Evolutionary conservation across 345 rosid species (phyloP).

Genomic region (Salix brachista): DNA sequence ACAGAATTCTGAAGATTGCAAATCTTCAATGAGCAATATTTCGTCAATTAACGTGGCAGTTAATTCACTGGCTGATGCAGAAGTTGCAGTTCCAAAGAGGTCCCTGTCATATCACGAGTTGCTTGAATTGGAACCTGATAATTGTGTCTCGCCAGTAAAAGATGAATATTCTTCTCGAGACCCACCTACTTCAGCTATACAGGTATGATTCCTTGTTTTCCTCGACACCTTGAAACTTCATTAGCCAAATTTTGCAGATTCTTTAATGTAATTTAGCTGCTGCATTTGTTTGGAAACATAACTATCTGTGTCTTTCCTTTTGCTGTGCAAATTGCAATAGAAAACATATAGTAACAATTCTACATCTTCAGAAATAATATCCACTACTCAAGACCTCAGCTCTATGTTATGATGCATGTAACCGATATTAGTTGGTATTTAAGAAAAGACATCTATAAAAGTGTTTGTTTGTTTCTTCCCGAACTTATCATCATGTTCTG

Average conservation of each 20-base stretch:
- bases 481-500: background rate
- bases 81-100: background rate
- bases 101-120: slow-evolving; percentile 14
- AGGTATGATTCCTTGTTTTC: slow-evolving; percentile 29
- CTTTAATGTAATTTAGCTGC: background rate
- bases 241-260: background rate
- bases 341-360: background rate
- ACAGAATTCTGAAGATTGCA: background rate
- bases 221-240: background rate
- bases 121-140: slow-evolving; percentile 6
- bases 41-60: slow-evolving; percentile 1
- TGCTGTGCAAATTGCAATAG: background rate
- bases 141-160: background rate
- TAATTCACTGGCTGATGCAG: slow-evolving; percentile 7
- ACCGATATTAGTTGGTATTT: background rate
- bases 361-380: background rate
- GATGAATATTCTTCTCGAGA: slow-evolving; percentile 10
- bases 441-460: background rate
- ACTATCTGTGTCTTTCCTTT: background rate
- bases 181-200: slow-evolving; percentile 10
- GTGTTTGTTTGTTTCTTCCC: background rate
- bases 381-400: background rate
- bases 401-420: background rate
- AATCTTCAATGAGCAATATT: background rate
- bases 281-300: background rate